phyloP scores from a whole-genome alignment of 75 land plant genomes.

The Sequoiadendron giganteum region DNA sequence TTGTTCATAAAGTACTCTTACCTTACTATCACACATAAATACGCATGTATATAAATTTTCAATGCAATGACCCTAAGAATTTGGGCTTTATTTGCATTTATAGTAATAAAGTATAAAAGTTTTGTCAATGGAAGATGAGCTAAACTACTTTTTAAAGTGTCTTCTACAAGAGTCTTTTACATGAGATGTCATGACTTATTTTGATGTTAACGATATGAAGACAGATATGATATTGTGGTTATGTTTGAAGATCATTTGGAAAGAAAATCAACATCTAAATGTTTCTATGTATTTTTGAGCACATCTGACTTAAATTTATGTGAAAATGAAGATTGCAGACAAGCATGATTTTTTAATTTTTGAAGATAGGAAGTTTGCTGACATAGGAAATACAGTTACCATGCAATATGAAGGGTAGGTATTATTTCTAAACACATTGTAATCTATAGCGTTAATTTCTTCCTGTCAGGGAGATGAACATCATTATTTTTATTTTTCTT shows the following conservation, averaged over 20 bases:
- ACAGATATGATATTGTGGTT: not conserved
- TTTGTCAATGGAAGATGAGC: not conserved
- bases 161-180: not conserved
- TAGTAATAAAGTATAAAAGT: too few species aligned
- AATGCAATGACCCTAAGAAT: not conserved
- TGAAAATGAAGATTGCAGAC: constrained; percentile 76
- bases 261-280: not conserved
- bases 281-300: not conserved
- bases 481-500: constrained; percentile 1
- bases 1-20: not conserved
- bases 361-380: constrained; percentile 99
- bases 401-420: constrained; percentile 97
- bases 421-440: not conserved
- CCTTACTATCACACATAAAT: not conserved
- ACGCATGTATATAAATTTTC: not conserved
- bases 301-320: constrained; percentile 5
- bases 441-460: not conserved
- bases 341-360: constrained; percentile 90
- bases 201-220: not conserved
- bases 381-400: constrained; percentile 96
- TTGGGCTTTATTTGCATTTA: too few species aligned
- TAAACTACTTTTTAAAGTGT: not conserved
- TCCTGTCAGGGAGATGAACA: not conserved
- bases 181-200: not conserved
- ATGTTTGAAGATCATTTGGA: not conserved